phyloP scores from a whole-genome alignment of 306 rosid species.

The Herpetospermum pedunculosum region DNA sequence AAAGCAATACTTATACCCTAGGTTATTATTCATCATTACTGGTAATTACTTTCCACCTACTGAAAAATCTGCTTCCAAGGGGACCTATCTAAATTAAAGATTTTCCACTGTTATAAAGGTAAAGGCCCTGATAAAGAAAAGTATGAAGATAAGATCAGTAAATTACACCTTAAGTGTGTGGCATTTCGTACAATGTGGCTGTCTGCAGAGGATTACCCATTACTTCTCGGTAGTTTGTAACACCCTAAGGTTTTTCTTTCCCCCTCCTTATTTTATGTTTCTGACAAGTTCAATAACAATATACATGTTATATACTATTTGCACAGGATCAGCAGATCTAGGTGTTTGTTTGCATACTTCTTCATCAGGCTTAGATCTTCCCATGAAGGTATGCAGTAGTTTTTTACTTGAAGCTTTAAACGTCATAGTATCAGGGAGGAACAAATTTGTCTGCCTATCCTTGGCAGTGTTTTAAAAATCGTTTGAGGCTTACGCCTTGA shows the following conservation, averaged over 20 bases:
- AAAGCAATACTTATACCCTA: conserved; percentile 63
- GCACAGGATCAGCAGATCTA: conserved; percentile 82
- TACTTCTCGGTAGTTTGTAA: conserved; percentile 55
- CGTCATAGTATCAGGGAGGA: neutral
- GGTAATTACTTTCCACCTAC: conserved; percentile 24
- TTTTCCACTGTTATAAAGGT: conserved; percentile 33
- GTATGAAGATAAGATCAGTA: conserved; percentile 72
- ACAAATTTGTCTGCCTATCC: neutral
- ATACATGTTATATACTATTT: conserved; percentile 4
- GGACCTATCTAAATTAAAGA: conserved; percentile 8
- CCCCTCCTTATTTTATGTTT: neutral
- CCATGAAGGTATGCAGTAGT: conserved; percentile 66
- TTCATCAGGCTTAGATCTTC: conserved; percentile 96
- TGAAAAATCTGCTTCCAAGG: neutral
- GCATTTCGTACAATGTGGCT: conserved; percentile 97
- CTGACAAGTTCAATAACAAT: conserved; percentile 6
- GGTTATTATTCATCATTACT: conserved; percentile 76
- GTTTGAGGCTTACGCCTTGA: too few relatives aligned
- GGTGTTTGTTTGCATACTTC: conserved; percentile 96
- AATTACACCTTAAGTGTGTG: conserved; percentile 73
- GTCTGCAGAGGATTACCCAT: conserved; percentile 90
- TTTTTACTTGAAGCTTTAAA: neutral
- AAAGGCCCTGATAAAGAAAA: conserved; percentile 86
- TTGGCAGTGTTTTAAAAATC: too few relatives aligned
- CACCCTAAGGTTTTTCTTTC: conserved; percentile 1